Percentiles rank a stretch among this genome's conserved stretches.
Evolutionary conservation across 2,329 filamentous ascomycete species (phyloP).

Genomic region (Ophiocordyceps camponoti-leonardi): DNA sequence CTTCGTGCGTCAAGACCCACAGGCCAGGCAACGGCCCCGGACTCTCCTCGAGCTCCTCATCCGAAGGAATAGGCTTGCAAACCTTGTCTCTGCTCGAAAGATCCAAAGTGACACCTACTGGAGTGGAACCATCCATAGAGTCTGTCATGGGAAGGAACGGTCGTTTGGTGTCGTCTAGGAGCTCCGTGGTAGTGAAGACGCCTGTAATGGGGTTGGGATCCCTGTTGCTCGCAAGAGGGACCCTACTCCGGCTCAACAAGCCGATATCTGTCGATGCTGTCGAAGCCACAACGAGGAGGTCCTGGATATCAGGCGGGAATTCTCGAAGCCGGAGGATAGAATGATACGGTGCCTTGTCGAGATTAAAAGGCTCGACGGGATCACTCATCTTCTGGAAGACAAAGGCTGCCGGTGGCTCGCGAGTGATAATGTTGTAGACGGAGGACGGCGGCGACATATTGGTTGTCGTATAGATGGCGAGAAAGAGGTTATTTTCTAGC

Average conservation of each 20-base stretch:
- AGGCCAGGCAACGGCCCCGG: slow-evolving; percentile 67
- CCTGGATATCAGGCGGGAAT: slow-evolving; percentile 65
- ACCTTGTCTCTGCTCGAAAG: slow-evolving; percentile 71
- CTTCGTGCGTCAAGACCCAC: slow-evolving; percentile 77
- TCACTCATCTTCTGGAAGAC: slow-evolving; percentile 59
- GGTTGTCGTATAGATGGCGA: slow-evolving; percentile 59
- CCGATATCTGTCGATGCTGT: slow-evolving; percentile 68
- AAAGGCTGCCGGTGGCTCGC: slow-evolving; percentile 42
- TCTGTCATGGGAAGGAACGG: slow-evolving; percentile 59
- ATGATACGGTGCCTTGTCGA: slow-evolving; percentile 54
- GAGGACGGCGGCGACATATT: slow-evolving; percentile 43
- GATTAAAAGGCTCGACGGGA: slow-evolving; percentile 55
- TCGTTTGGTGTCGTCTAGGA: slow-evolving; percentile 55
- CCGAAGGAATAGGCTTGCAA: slow-evolving; percentile 55
- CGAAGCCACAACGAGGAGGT: slow-evolving; percentile 67
- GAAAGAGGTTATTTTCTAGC: slow-evolving; percentile 76
- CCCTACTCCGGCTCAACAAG: slow-evolving; percentile 56
- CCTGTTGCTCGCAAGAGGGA: slow-evolving; percentile 43
- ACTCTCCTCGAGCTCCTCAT: slow-evolving; percentile 64
- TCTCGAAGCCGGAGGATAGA: slow-evolving; percentile 61
- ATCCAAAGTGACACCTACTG: slow-evolving; percentile 68
- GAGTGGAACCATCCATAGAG: slow-evolving; percentile 46
- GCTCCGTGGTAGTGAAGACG: slow-evolving; percentile 57
- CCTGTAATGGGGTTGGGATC: slow-evolving; percentile 41
- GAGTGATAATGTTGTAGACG: slow-evolving; percentile 63